A percentile compares a stretch with the other conserved stretches of the same genome.
Evolutionary conservation across 208 protist species (phyloP).

Genomic region (Wallacemonas collosoma): DNA sequence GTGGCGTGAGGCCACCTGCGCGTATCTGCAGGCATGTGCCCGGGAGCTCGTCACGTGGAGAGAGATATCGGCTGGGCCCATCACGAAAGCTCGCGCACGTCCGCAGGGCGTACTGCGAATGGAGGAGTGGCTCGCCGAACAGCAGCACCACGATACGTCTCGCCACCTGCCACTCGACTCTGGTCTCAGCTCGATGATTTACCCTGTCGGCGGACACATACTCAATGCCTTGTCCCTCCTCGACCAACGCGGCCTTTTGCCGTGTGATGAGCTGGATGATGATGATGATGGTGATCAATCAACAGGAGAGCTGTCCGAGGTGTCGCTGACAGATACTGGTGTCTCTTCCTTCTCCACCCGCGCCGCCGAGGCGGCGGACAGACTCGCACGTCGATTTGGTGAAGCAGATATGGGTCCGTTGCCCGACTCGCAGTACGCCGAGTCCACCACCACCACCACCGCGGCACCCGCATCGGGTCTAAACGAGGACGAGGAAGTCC

Average conservation of each 20-base stretch:
- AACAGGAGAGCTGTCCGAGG: neutral
- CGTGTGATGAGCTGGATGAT: neutral
- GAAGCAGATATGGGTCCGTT: no score
- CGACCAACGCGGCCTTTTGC: constrained; percentile 14
- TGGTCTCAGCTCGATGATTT: constrained; percentile 29
- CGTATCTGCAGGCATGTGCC: constrained; percentile 10
- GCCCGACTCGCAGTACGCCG: no score
- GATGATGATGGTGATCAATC: no score
- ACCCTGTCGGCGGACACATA: constrained; percentile 36
- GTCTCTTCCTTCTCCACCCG: no score
- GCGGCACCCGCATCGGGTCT: no score
- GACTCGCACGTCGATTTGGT: no score
- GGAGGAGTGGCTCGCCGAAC: constrained; percentile 8
- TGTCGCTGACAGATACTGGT: neutral
- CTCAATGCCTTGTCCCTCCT: constrained; percentile 31
- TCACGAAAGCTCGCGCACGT: neutral
- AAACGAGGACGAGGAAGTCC: no score
- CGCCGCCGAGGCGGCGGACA: no score
- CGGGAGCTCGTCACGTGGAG: neutral
- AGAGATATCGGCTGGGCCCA: neutral
- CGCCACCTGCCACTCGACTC: neutral
- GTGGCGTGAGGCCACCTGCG: constrained; percentile 16
- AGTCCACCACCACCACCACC: neutral
- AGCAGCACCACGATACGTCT: neutral
- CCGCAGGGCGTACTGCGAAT: neutral